These are phyloP conservation scores for Pyrenophora teres DNA, from an alignment of 2,329 filamentous ascomycete genomes.

Conservation along the genomic window DNA sequence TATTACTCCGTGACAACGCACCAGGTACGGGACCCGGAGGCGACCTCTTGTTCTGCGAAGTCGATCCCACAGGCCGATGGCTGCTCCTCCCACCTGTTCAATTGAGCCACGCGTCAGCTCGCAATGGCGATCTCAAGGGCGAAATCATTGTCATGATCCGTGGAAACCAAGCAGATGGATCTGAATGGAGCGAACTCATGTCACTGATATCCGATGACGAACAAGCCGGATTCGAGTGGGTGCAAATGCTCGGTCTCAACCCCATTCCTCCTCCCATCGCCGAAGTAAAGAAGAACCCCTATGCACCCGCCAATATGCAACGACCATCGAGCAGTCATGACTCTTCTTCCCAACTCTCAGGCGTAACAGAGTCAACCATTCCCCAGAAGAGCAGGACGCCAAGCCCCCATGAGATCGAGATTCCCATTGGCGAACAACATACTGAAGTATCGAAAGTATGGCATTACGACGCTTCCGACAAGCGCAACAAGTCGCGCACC, in stretches of 20 bases:
- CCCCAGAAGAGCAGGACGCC: slow-evolving; percentile 50
- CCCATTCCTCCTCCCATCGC: slow-evolving; percentile 65
- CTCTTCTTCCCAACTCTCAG: slow-evolving; percentile 56
- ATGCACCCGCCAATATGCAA: slow-evolving; percentile 54
- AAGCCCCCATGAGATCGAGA: slow-evolving; percentile 60
- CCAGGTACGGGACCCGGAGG: slow-evolving; percentile 69
- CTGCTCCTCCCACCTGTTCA: slow-evolving; percentile 91
- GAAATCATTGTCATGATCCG: slow-evolving; percentile 88
- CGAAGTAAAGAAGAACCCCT: slow-evolving; percentile 53
- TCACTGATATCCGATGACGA: slow-evolving; percentile 77
- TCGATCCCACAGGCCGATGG: slow-evolving; percentile 77
- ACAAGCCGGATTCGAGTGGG: slow-evolving; percentile 81
- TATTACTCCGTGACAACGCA: slow-evolving; percentile 81
- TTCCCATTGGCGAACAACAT: slow-evolving; percentile 65
- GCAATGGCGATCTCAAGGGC: slow-evolving; percentile 70
- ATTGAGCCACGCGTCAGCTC: slow-evolving; percentile 73
- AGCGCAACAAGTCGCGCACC: slow-evolving; percentile 32
- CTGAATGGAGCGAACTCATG: slow-evolving; percentile 83
- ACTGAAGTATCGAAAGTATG: slow-evolving; percentile 54
- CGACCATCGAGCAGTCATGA: slow-evolving; percentile 57
- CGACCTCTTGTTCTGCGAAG: slow-evolving; percentile 90
- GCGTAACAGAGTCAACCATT: slow-evolving; percentile 37
- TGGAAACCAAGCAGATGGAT: slow-evolving; percentile 63
- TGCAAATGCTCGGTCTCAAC: slow-evolving; percentile 75
- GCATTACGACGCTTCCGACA: slow-evolving; percentile 45